These are phyloP conservation scores for Botryotinia calthae DNA, from an alignment of 2,329 filamentous ascomycete species.

Conservation along the genomic window DNA sequence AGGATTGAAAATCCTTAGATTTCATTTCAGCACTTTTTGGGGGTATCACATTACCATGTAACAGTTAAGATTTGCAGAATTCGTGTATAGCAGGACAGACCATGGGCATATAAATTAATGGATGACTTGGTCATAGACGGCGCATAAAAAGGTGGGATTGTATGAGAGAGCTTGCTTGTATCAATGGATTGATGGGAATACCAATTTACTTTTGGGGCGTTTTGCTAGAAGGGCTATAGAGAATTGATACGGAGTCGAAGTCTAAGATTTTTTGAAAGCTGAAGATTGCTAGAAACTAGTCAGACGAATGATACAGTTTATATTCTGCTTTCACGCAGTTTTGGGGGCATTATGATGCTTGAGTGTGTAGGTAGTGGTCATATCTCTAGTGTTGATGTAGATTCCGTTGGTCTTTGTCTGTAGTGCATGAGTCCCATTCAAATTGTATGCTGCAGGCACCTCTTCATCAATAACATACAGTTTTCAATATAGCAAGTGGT, in stretches of 20 bases:
- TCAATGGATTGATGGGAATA: neutral
- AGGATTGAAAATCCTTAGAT: slow-evolving; percentile 20
- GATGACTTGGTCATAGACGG: neutral
- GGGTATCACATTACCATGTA: neutral
- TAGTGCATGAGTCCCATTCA: neutral
- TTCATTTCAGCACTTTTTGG: neutral
- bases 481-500: neutral
- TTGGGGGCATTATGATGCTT: neutral
- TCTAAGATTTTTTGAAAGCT: neutral
- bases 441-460: neutral
- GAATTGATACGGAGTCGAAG: neutral
- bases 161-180: neutral
- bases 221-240: neutral
- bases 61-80: neutral
- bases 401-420: neutral
- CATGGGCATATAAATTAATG: neutral
- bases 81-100: neutral
- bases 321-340: neutral
- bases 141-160: neutral
- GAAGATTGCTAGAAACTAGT: neutral
- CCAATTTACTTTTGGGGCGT: slow-evolving; percentile 4
- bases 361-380: neutral
- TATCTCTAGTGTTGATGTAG: neutral
- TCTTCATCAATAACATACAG: neutral
- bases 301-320: neutral